Conservation (phyloP, 208 protist species). For the Trypanosoma boissoni region DNA sequence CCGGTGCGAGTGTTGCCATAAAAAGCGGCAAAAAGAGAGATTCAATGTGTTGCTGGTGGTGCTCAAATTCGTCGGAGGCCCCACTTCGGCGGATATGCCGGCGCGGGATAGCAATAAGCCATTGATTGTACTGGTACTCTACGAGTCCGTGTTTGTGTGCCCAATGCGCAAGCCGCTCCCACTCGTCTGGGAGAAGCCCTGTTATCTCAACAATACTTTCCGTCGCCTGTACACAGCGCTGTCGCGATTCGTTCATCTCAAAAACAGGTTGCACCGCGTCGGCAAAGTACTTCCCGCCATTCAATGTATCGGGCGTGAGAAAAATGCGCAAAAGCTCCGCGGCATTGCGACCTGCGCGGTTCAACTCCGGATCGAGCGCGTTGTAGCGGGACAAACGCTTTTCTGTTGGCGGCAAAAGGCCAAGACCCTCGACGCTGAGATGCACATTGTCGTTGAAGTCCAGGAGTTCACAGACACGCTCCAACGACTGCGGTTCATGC, state of each 20-base stretch:
- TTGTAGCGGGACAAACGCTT: constrained; percentile 77
- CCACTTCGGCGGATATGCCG: constrained; percentile 22
- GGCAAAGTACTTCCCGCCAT: constrained; percentile 94
- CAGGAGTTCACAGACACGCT: constrained; percentile 54
- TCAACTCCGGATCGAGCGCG: constrained; percentile 96
- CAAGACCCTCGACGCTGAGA: constrained; percentile 93
- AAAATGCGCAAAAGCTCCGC: constrained; percentile 94
- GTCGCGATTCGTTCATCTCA: constrained; percentile 74
- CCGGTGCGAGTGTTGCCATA: constrained; percentile 94
- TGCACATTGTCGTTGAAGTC: constrained; percentile 56
- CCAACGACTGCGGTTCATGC: constrained; percentile 46
- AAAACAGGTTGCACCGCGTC: constrained; percentile 91
- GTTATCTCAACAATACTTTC: constrained; percentile 81
- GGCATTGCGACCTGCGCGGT: constrained; percentile 85
- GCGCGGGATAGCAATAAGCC: constrained; percentile 72
- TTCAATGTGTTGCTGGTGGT: constrained; percentile 95
- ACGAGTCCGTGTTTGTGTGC: constrained; percentile 81
- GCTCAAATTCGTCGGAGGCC: constrained; percentile 55
- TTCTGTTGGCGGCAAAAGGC: constrained; percentile 84
- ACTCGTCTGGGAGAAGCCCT: constrained; percentile 86
- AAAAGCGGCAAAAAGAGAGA: constrained; percentile 98
- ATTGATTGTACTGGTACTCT: constrained; percentile 93
- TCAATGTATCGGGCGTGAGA: constrained; percentile 94
- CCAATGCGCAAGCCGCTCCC: constrained; percentile 94
- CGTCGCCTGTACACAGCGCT: constrained; percentile 78